Percentiles rank a stretch among this genome's conserved stretches.
These are phyloP conservation scores for Spathaspora passalidarum DNA, from an alignment of 805 yeast species.

Conservation along the genomic window DNA sequence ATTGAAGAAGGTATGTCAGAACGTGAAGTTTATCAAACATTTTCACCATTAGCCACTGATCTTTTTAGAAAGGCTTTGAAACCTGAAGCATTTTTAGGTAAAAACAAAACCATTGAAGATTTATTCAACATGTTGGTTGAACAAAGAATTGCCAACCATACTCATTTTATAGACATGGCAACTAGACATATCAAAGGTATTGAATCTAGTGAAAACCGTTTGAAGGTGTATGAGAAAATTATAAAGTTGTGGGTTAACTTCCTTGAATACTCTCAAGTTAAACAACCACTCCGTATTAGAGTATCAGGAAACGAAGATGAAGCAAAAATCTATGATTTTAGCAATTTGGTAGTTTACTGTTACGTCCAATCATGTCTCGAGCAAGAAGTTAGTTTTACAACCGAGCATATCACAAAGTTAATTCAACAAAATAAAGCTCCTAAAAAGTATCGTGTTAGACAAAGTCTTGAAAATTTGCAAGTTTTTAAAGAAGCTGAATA, in stretches of 20 bases:
- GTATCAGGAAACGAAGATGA: not conserved
- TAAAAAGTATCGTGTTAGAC: not conserved
- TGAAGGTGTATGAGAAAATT: slow-evolving; percentile 18
- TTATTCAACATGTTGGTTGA: slow-evolving; percentile 26
- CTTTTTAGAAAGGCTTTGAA: slow-evolving; percentile 18
- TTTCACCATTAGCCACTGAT: slow-evolving; percentile 25
- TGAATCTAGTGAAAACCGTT: slow-evolving; percentile 6
- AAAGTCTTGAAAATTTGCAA: slow-evolving; percentile 5
- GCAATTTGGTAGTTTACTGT: slow-evolving; percentile 32
- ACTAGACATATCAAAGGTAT: slow-evolving; percentile 12
- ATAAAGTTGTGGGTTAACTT: slow-evolving; percentile 33
- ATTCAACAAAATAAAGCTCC: not conserved
- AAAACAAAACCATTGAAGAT: slow-evolving; percentile 13
- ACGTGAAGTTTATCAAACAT: slow-evolving; percentile 17
- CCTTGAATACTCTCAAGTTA: slow-evolving; percentile 21
- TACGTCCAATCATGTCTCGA: slow-evolving; percentile 28
- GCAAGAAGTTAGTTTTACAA: slow-evolving; percentile 13
- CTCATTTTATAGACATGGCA: slow-evolving; percentile 26
- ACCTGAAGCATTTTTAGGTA: slow-evolving; percentile 9
- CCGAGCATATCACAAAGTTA: slow-evolving; percentile 1
- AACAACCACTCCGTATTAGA: slow-evolving; percentile 3
- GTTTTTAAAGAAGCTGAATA: slow-evolving; percentile 5
- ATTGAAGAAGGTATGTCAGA: slow-evolving; percentile 27
- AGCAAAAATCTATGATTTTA: slow-evolving; percentile 7
- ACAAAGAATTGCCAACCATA: slow-evolving; percentile 31